A percentile compares a stretch with the other conserved stretches of the same genome.
These are phyloP conservation scores for Ophiocordyceps sinensis DNA, from an alignment of 2,329 filamentous ascomycete genomes.

Conservation along the genomic window DNA sequence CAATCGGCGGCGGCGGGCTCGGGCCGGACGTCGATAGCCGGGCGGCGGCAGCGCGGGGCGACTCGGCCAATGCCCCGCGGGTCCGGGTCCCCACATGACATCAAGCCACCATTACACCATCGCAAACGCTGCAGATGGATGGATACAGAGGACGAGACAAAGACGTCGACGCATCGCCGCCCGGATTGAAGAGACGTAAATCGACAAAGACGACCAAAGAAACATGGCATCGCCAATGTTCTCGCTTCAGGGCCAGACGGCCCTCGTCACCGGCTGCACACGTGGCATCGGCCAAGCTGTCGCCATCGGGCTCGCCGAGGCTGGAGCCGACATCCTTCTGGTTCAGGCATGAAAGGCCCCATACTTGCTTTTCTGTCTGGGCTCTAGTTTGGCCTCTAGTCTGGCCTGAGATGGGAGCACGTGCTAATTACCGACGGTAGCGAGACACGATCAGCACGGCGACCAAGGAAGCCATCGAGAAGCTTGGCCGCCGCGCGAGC, in stretches of 20 bases:
- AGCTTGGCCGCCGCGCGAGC: conserved; percentile 48
- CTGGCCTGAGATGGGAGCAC: too few relatives aligned
- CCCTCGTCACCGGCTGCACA: conserved; percentile 41
- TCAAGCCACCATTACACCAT: too few relatives aligned
- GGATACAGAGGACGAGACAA: neutral
- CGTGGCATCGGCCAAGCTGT: conserved; percentile 44
- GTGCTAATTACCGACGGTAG: conserved; percentile 11
- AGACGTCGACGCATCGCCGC: neutral
- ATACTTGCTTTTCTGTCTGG: too few relatives aligned
- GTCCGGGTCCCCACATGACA: neutral
- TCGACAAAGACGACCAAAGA: neutral
- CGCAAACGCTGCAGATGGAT: neutral
- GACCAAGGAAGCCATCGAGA: conserved; percentile 48
- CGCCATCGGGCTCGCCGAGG: conserved; percentile 42
- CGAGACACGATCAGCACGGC: conserved; percentile 24
- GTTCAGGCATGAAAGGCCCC: conserved; percentile 27
- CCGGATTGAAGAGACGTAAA: neutral
- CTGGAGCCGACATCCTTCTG: conserved; percentile 41
- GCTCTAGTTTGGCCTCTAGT: too few relatives aligned
- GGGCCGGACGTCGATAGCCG: neutral
- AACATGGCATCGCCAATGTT: conserved; percentile 22
- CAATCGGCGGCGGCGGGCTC: neutral
- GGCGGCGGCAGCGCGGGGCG: neutral
- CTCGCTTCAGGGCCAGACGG: conserved; percentile 40
- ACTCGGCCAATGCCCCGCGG: neutral